Conservation (phyloP, 805 yeast species). For the Saturnispora dispora region DNA sequence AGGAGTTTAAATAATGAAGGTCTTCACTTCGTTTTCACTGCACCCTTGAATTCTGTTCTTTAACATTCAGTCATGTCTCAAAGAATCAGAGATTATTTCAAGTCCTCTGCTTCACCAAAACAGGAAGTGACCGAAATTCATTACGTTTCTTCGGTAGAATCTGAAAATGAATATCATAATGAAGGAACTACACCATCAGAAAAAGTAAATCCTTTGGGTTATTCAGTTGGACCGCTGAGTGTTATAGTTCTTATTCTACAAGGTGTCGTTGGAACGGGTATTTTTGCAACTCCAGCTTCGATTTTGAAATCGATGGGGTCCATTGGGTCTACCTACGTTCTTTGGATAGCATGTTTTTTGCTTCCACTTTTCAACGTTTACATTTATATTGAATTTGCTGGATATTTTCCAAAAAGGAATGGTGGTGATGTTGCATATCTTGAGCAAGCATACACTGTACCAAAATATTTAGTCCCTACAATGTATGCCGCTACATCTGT, state of each 20-base stretch:
- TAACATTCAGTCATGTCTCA: neutral
- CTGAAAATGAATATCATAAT: neutral
- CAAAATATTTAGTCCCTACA: conserved; percentile 57
- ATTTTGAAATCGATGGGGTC: conserved; percentile 40
- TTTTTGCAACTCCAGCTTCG: conserved; percentile 60
- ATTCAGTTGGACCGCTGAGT: conserved; percentile 29
- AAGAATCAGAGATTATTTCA: neutral
- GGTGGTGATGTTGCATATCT: conserved; percentile 84
- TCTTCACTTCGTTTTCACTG: neutral
- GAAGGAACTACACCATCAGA: conserved; percentile 34
- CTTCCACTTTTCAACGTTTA: conserved; percentile 31
- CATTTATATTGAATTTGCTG: conserved; percentile 34
- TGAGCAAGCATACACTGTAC: conserved; percentile 60
- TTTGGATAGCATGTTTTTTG: conserved; percentile 34
- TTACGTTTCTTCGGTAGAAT: neutral
- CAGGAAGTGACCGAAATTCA: neutral
- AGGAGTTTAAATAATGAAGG: neutral
- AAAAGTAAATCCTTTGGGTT: conserved; percentile 23
- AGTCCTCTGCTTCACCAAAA: neutral
- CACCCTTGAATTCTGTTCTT: neutral
- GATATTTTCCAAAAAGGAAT: conserved; percentile 44
- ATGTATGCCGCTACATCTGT: conserved; percentile 64
- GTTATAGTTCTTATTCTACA: conserved; percentile 60
- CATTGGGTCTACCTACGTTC: conserved; percentile 34
- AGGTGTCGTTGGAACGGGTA: conserved; percentile 70